Percentiles rank a stretch among this genome's conserved stretches.
These are phyloP conservation scores for Schizosaccharomyces japonicus DNA, from an alignment of 805 yeast species.

Conservation along the genomic window DNA sequence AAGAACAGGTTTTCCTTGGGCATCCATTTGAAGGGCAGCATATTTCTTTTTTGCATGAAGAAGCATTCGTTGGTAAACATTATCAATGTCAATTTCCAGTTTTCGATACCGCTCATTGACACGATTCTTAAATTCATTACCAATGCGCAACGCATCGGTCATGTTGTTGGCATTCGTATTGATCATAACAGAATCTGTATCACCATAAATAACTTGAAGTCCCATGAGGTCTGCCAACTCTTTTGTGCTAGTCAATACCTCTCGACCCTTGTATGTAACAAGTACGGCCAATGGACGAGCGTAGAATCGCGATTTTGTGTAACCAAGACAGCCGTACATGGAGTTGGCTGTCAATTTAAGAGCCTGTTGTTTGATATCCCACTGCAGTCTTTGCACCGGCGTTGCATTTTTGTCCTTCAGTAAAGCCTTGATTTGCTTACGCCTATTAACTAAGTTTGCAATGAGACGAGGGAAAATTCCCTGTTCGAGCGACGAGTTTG, in stretches of 20 bases:
- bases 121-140: conserved; percentile 55
- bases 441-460: conserved; percentile 64
- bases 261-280: conserved; percentile 87
- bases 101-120: conserved; percentile 75
- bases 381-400: conserved; percentile 44
- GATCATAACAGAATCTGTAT: conserved; percentile 96
- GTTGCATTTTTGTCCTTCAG: conserved; percentile 52
- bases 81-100: conserved; percentile 85
- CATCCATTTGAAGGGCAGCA: conserved; percentile 59
- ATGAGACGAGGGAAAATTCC: conserved; percentile 77
- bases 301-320: conserved; percentile 70
- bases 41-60: conserved; percentile 92
- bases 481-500: conserved; percentile 29
- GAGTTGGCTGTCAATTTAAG: conserved; percentile 91
- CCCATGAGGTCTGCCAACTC: conserved; percentile 72
- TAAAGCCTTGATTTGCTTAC: conserved; percentile 73
- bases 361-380: conserved; percentile 89
- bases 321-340: conserved; percentile 98
- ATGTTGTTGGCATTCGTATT: conserved; percentile 56
- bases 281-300: conserved; percentile 91
- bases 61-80: conserved; percentile 61
- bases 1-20: conserved; percentile 31
- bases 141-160: conserved; percentile 56
- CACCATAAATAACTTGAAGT: conserved; percentile 82
- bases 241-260: conserved; percentile 75